Base-by-base conservation (phyloP, 768 basidiomycete genomes). In the Ephemerocybe angulata region DNA sequence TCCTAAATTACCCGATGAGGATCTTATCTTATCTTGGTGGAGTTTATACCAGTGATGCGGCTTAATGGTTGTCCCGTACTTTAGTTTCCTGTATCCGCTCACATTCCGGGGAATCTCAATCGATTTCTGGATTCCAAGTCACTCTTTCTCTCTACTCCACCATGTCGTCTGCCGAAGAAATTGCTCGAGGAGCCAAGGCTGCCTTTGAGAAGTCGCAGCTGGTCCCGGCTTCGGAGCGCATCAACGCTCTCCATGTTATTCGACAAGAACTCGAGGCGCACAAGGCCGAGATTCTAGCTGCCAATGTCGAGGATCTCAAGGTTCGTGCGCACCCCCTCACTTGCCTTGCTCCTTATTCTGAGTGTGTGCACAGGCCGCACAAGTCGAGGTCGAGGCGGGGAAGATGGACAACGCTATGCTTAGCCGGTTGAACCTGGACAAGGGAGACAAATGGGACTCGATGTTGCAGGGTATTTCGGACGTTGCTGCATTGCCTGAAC, bases 381-480 rank as follows among this genome's bases (percentile, higher is more conserved):
- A 83, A 67, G 70, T 66, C 10, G 89, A 93, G 56, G 93, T 94
- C 2, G 83, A 85, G 35, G 82, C 87, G 0, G 95, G 94, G 0
- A 84, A 83, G 13, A 91, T 99, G 78, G 88, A 93, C 0, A 75
- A 76, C 2, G 83, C 95, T 5, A 72, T 98, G 50, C 72, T 95
- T n/a, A 90, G 88, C 44, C 84, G 97, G 19, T 77, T 99, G 24
- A 93, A 97, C 66, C 80, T 92, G 53, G 73, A 72, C 63, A 82
- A 76, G 54, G 81, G 82, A 30, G 92, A 91, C 64, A 99, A 98
- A 71, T 98, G 93, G 90, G 87, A 90, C 25, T 83, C 90, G 0
- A 96, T 98, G 92, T 77, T 98, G 4, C 84, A 91, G 58, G 97
- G 97, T 15, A 80, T 98, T 35, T 65, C 80, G 10, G 94, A 97